Percentiles rank a stretch among this genome's conserved stretches.
Conservation (phyloP, 352 stramenopile species). For the Globisporangium apiculatum region DNA sequence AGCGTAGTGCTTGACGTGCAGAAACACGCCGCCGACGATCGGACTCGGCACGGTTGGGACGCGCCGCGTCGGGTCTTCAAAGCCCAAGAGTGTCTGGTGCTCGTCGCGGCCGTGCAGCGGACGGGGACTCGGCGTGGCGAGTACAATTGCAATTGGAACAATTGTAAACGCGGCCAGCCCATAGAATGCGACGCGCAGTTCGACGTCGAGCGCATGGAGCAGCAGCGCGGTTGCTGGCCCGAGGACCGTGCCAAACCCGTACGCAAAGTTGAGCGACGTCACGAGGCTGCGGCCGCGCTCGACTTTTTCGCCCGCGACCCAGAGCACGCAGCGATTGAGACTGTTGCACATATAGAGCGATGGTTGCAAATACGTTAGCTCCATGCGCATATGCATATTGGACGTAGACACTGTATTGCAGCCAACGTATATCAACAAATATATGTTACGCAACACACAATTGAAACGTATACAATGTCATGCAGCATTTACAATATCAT, state of each 20-base stretch:
- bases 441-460: background rate
- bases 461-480: background rate
- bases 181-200: slow-evolving; percentile 55
- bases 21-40: slow-evolving; percentile 76
- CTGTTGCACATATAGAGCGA: slow-evolving; percentile 12
- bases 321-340: slow-evolving; percentile 62
- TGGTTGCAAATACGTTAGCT: background rate
- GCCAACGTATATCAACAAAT: background rate
- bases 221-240: slow-evolving; percentile 42
- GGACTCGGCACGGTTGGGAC: slow-evolving; percentile 75
- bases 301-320: slow-evolving; percentile 61
- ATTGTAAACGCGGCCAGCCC: slow-evolving; percentile 34
- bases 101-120: slow-evolving; percentile 45
- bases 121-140: slow-evolving; percentile 28
- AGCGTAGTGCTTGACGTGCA: slow-evolving; percentile 70
- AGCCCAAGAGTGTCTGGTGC: slow-evolving; percentile 52
- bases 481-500: background rate
- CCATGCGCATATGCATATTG: background rate
- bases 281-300: slow-evolving; percentile 62
- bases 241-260: slow-evolving; percentile 52
- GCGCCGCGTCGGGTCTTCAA: slow-evolving; percentile 63
- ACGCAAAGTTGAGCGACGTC: slow-evolving; percentile 69
- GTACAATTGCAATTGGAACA: slow-evolving; percentile 37
- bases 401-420: background rate
- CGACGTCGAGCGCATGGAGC: slow-evolving; percentile 36